Base-by-base conservation (phyloP, 1,139 yeast genomes). In the Kurtzmaniella quercitrusa region DNA sequence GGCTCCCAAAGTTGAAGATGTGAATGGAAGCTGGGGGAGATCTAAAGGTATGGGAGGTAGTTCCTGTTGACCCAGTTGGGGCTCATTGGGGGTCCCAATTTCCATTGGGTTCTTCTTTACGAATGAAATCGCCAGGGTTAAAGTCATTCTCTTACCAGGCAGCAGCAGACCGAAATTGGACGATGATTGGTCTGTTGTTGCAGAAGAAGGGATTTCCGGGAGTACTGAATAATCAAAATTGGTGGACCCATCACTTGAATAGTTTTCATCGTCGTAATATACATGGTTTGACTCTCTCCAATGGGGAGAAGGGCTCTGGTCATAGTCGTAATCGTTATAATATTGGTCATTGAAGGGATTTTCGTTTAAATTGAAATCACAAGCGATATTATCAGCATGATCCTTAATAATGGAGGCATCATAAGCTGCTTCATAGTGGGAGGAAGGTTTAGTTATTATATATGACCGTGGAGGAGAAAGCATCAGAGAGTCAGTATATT, bases 21-120 rank as follows among this genome's bases (percentile, higher is more conserved):
- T 60, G 48, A 81, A 81, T 2, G 85, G 85, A 12, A 81, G 65
- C 39, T 73, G 70, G 0, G 87, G 87, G 14, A 80, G 63, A 31
- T 77, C 79, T 23, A 70, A 52, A 1, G 85, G 85, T 4, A 75
- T 69, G 0, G 77, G 74, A 0, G 83, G 83, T 17, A 79, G 57
- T 3, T 52, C 63, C 31, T 54, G 61, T 41, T 59, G 53, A 12
- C 16, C 36, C 18, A 8, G 11, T 6, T 45, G 29, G 5, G 44
- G 40, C 14, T 27, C 31, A 11, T 6, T 12, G 1, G 38, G 17
- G 9, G 36, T 43, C 7, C 38, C 37, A 10, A 50, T 37, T 51
- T 12, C 34, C n/a, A 25, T 4, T 15, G 49, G 49, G 17, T 41
- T 40, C 18, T 51, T 56, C 38, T 52, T 53, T 8, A 56, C 51